Evolutionary conservation across 2,329 filamentous ascomycete genomes (phyloP).

Genomic region (Gaeumannomyces tritici): DNA sequence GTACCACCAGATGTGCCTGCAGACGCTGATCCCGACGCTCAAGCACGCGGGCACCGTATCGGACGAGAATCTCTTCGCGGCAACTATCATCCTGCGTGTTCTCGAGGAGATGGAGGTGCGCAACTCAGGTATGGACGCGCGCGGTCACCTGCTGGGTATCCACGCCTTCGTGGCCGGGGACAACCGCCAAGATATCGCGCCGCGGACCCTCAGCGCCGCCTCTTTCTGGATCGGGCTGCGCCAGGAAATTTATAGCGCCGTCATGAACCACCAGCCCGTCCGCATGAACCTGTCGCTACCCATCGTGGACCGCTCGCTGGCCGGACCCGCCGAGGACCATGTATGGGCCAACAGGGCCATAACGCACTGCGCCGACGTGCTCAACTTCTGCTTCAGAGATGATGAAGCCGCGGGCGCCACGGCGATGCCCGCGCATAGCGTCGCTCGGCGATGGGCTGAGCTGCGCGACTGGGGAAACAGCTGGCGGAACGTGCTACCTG

Average conservation of each 20-base stretch:
- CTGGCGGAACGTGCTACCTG: constrained; percentile 37
- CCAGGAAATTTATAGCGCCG: constrained; percentile 50
- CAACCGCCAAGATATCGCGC: constrained; percentile 25
- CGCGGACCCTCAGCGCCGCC: constrained; percentile 34
- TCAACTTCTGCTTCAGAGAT: constrained; percentile 51
- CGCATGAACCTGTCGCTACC: constrained; percentile 38
- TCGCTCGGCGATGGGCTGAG: constrained; percentile 25
- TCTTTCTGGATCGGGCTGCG: constrained; percentile 49
- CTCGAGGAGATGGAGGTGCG: constrained; percentile 45
- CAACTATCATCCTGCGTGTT: constrained; percentile 45
- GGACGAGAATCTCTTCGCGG: constrained; percentile 43
- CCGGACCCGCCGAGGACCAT: constrained; percentile 35
- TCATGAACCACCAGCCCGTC: constrained; percentile 34
- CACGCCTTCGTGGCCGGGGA: constrained; percentile 35
- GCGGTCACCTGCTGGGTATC: constrained; percentile 36
- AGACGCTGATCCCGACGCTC: constrained; percentile 36
- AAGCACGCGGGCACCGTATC: constrained; percentile 26
- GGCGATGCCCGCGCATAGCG: no score
- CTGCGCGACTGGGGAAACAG: constrained; percentile 33
- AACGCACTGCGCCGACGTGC: constrained; percentile 51
- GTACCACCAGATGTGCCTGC: constrained; percentile 45
- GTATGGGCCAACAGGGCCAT: constrained; percentile 53
- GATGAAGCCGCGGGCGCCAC: constrained; percentile 9
- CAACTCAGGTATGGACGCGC: constrained; percentile 30
- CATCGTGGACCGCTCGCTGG: constrained; percentile 40